Conservation (phyloP, 768 basidiomycete genomes). For the Tylopilus felleus region DNA sequence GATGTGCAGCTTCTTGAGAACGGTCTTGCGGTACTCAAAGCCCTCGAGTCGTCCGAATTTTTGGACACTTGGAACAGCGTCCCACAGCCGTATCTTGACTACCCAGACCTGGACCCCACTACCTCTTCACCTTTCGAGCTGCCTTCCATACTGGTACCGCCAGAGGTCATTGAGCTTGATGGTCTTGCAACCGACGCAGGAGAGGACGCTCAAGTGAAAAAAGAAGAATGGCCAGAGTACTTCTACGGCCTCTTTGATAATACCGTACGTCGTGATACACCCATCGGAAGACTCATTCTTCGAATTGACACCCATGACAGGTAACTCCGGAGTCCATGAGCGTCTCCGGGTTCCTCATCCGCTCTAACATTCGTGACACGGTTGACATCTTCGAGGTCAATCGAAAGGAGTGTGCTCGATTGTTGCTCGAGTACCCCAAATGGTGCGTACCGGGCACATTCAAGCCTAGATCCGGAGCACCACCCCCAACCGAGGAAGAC, state of each 20-base stretch:
- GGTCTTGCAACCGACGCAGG: conserved; percentile 63
- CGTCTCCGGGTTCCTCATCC: conserved; percentile 76
- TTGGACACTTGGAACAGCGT: conserved; percentile 52
- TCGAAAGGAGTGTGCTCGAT: conserved; percentile 87
- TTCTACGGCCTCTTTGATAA: conserved; percentile 65
- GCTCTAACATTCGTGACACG: conserved; percentile 69
- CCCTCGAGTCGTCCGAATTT: conserved; percentile 61
- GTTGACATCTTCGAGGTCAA: conserved; percentile 93
- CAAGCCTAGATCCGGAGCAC: conserved; percentile 68
- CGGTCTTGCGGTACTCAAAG: conserved; percentile 58
- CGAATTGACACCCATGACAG: conserved; percentile 36
- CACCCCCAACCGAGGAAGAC: conserved; percentile 44
- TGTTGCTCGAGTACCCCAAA: conserved; percentile 81
- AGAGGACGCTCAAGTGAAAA: conserved; percentile 70
- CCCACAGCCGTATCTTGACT: conserved; percentile 61
- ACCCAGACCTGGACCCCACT: conserved; percentile 40
- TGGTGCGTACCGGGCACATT: conserved; percentile 85
- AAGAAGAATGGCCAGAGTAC: conserved; percentile 80
- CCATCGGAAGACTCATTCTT: not conserved
- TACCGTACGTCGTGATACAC: conserved; percentile 35
- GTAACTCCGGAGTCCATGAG: conserved; percentile 73
- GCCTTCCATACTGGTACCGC: conserved; percentile 80
- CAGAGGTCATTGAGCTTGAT: conserved; percentile 82
- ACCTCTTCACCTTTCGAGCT: conserved; percentile 56
- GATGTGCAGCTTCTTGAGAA: conserved; percentile 65